Conservation (phyloP, 768 basidiomycete species). For the Boletus huronensis region DNA sequence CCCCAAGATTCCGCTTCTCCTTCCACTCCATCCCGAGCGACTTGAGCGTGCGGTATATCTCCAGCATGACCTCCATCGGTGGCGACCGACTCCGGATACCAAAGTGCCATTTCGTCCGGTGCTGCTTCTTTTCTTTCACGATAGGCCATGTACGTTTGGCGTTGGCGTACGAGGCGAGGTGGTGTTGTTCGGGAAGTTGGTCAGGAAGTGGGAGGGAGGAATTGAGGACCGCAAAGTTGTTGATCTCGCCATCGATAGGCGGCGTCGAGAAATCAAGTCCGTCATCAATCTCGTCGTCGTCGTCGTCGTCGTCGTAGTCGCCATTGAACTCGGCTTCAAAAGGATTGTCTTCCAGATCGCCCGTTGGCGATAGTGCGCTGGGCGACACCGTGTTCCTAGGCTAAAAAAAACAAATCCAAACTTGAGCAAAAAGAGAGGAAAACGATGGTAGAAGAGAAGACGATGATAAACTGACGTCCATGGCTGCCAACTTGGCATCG, state of each 20-base stretch:
- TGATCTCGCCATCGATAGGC: slow-evolving; percentile 35
- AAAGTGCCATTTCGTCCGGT: slow-evolving; percentile 94
- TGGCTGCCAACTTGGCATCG: slow-evolving; percentile 71
- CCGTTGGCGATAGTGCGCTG: slow-evolving; percentile 58
- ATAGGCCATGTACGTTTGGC: slow-evolving; percentile 40
- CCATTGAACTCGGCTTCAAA: slow-evolving; percentile 71
- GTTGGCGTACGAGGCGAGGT: slow-evolving; percentile 64
- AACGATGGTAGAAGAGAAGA: not conserved
- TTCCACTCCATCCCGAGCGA: slow-evolving; percentile 97
- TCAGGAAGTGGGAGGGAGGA: slow-evolving; percentile 79
- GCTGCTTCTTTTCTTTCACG: slow-evolving; percentile 63
- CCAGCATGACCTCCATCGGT: slow-evolving; percentile 99
- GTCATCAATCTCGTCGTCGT: slow-evolving; percentile 63
- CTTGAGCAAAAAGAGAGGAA: slow-evolving; percentile 1
- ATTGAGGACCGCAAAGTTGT: slow-evolving; percentile 85
- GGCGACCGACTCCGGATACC: slow-evolving; percentile 92
- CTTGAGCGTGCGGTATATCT: slow-evolving; percentile 92
- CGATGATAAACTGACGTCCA: slow-evolving; percentile 63
- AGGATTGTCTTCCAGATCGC: slow-evolving; percentile 69
- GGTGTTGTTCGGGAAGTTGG: slow-evolving; percentile 59
- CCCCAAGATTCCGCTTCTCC: slow-evolving; percentile 77
- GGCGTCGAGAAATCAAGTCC: slow-evolving; percentile 48
- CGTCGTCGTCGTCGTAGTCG: slow-evolving; percentile 41
- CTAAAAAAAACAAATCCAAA: slow-evolving; percentile 32
- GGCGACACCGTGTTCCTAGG: slow-evolving; percentile 72